A percentile compares a stretch with the other conserved stretches of the same genome.
Evolutionary conservation across 331 rosid species (phyloP).

Genomic region (Pyracantha coccinea): DNA sequence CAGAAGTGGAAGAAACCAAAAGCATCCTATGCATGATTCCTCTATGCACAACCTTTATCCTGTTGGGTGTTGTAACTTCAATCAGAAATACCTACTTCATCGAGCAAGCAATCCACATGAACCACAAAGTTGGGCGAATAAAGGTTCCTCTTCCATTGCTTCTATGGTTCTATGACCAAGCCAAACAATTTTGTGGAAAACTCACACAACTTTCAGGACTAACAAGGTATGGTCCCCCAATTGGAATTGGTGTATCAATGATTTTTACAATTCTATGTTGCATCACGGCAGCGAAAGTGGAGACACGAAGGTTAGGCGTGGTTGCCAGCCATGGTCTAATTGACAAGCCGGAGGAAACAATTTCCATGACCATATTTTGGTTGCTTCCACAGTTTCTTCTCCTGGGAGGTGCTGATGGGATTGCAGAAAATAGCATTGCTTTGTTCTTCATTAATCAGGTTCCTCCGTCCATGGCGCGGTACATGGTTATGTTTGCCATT

Average conservation of each 20-base stretch:
- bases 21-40: constrained; percentile 17
- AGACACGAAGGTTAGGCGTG: neutral
- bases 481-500: neutral
- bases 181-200: neutral
- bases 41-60: constrained; percentile 9
- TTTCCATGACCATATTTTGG: constrained; percentile 27
- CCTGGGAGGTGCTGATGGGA: constrained; percentile 9
- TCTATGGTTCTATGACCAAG: neutral
- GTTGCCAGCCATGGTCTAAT: neutral
- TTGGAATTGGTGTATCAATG: constrained; percentile 14
- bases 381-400: constrained; percentile 22
- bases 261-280: constrained; percentile 7
- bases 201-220: neutral
- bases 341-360: neutral
- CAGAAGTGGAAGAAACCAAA: constrained; percentile 26
- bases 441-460: neutral
- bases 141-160: constrained; percentile 7
- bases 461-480: constrained; percentile 1
- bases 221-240: neutral
- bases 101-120: constrained; percentile 25
- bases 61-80: constrained; percentile 16
- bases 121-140: neutral
- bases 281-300: constrained; percentile 19
- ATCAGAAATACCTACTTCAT: constrained; percentile 16
- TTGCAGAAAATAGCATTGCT: neutral